These are phyloP conservation scores for Cajanus cajan DNA, from an alignment of 306 rosid species.

Conservation along the genomic window DNA sequence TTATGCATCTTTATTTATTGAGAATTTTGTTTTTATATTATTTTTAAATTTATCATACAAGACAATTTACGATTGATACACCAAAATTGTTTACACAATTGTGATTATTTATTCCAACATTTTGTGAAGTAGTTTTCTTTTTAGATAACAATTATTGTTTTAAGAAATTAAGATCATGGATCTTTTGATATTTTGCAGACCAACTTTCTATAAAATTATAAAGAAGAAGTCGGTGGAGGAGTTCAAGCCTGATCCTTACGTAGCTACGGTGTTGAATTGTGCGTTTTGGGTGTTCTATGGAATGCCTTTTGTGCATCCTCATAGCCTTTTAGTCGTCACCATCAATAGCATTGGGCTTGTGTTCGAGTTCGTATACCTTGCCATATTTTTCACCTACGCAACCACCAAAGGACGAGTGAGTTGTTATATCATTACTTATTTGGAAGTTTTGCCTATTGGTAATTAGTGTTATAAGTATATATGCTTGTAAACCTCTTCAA, in stretches of 20 bases:
- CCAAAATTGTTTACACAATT: too few relatives aligned
- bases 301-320: constrained; percentile 67
- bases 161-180: neutral
- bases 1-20: too few relatives aligned
- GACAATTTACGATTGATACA: too few relatives aligned
- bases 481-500: too few relatives aligned
- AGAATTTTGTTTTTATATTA: too few relatives aligned
- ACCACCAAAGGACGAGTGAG: constrained; percentile 50
- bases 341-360: constrained; percentile 62
- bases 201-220: constrained; percentile 54
- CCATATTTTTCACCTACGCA: constrained; percentile 45
- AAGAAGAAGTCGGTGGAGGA: constrained; percentile 63
- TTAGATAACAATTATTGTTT: too few relatives aligned
- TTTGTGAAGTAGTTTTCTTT: too few relatives aligned
- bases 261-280: constrained; percentile 67
- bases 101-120: too few relatives aligned
- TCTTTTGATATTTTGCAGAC: constrained; percentile 45
- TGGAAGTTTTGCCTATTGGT: too few relatives aligned
- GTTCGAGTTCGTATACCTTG: constrained; percentile 51
- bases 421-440: neutral
- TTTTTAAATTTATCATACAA: too few relatives aligned
- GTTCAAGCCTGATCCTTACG: constrained; percentile 63
- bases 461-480: too few relatives aligned
- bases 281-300: constrained; percentile 74
- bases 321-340: constrained; percentile 60